phyloP scores from a whole-genome alignment of 2,329 filamentous ascomycete genomes.

The Ceratocystis papillata region DNA sequence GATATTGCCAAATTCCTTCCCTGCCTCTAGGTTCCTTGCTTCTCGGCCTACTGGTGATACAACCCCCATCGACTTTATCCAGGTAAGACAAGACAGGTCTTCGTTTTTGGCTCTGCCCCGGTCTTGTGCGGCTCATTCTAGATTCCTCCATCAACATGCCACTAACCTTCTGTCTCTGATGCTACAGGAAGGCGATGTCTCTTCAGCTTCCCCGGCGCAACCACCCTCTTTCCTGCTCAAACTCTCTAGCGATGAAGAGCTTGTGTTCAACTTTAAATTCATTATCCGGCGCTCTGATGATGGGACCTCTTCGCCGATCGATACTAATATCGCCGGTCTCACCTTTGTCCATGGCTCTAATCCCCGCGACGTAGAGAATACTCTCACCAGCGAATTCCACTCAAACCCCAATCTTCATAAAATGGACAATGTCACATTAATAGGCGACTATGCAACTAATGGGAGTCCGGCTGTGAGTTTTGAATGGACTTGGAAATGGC shows the following conservation, averaged over 20 bases:
- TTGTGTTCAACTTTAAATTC: conserved; percentile 88
- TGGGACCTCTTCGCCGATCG: conserved; percentile 39
- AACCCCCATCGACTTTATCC: conserved; percentile 75
- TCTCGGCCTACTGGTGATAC: conserved; percentile 64
- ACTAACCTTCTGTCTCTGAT: not conserved
- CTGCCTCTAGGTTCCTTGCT: conserved; percentile 65
- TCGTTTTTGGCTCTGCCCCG: conserved; percentile 25
- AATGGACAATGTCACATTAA: conserved; percentile 85
- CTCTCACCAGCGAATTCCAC: conserved; percentile 91
- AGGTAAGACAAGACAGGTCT: conserved; percentile 47
- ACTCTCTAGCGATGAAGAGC: conserved; percentile 79
- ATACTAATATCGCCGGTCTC: conserved; percentile 75
- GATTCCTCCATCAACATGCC: not conserved
- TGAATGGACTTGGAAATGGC: conserved; percentile 96
- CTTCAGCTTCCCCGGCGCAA: not conserved
- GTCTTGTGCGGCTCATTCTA: conserved; percentile 12
- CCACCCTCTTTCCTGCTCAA: conserved; percentile 60
- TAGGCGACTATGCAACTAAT: conserved; percentile 81
- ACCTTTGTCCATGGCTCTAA: conserved; percentile 89
- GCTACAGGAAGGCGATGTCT: not conserved
- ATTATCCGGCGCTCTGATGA: conserved; percentile 54
- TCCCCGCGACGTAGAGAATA: conserved; percentile 75
- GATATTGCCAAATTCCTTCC: conserved; percentile 76
- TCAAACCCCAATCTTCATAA: conserved; percentile 96
- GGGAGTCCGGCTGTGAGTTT: conserved; percentile 79